A percentile compares a stretch with the other conserved stretches of the same genome.
These are phyloP conservation scores for Dendrocalamus latiflorus DNA, from an alignment of 202 grass and related monocot species.

Conservation along the genomic window DNA sequence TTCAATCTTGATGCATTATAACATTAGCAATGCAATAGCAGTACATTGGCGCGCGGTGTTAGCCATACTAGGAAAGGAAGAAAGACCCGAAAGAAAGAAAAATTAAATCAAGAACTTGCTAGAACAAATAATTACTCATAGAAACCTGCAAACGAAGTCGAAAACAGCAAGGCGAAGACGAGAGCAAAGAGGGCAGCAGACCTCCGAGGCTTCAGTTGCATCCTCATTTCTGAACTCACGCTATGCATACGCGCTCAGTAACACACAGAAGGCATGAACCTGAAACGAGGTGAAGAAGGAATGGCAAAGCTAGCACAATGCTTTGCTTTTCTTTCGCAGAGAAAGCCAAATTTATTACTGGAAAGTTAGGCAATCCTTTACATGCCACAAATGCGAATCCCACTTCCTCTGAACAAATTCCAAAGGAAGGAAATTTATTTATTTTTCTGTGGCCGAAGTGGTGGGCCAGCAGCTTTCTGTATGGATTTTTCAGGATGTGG, in stretches of 20 bases:
- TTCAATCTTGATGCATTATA: neutral
- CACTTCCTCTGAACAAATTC: slow-evolving; percentile 15
- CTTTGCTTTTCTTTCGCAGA: neutral
- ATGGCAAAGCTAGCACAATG: neutral
- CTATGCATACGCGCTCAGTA: neutral
- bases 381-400: slow-evolving; percentile 12
- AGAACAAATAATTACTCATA: neutral
- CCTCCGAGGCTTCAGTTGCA: neutral
- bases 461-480: slow-evolving; percentile 21
- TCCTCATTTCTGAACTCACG: slow-evolving; percentile 27
- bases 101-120: neutral
- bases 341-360: slow-evolving; percentile 21
- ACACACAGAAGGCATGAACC: slow-evolving; percentile 28
- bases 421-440: neutral
- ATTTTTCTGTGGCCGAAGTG: neutral
- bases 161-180: slow-evolving; percentile 27
- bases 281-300: neutral
- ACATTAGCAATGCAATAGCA: neutral
- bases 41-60: neutral
- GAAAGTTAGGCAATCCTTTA: slow-evolving; percentile 6
- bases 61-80: neutral
- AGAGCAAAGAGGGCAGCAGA: slow-evolving; percentile 46
- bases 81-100: neutral
- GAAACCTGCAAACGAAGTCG: slow-evolving; percentile 54
- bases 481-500: slow-evolving; percentile 26